These are phyloP conservation scores for Erucastrum elatum DNA, from an alignment of 345 rosid genomes.

Conservation along the genomic window DNA sequence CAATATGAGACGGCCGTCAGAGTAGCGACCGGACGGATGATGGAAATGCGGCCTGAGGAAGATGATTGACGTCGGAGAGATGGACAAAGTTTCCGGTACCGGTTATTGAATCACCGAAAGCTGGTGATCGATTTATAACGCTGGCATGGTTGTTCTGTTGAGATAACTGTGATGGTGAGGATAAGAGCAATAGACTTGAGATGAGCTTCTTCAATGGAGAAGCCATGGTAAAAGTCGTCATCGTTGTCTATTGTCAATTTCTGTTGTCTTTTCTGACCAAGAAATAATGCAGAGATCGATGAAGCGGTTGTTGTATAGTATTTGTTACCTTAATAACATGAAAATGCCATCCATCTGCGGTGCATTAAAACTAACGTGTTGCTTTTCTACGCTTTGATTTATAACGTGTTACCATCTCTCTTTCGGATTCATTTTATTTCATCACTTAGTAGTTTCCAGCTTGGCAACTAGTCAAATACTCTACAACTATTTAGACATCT, in stretches of 20 bases:
- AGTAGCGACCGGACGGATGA: conserved; percentile 49
- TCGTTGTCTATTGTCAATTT: background rate
- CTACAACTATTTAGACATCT: background rate
- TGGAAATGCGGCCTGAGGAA: conserved; percentile 33
- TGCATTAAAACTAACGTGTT: background rate
- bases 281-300: background rate
- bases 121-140: conserved; percentile 45
- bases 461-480: background rate
- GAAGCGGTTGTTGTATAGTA: background rate
- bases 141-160: conserved; percentile 2
- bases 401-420: background rate
- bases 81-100: conserved; percentile 49
- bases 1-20: conserved; percentile 57
- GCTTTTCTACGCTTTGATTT: background rate
- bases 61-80: conserved; percentile 18
- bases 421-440: background rate
- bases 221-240: conserved; percentile 19
- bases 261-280: background rate
- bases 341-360: too few species aligned
- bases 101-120: conserved; percentile 62
- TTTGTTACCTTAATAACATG: background rate
- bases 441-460: background rate
- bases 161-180: background rate
- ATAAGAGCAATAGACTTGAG: conserved; percentile 11
- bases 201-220: conserved; percentile 12